Evolutionary conservation across 495 filamentous ascomycete genomes (phyloP).

Genomic region (Neurospora sp.): DNA sequence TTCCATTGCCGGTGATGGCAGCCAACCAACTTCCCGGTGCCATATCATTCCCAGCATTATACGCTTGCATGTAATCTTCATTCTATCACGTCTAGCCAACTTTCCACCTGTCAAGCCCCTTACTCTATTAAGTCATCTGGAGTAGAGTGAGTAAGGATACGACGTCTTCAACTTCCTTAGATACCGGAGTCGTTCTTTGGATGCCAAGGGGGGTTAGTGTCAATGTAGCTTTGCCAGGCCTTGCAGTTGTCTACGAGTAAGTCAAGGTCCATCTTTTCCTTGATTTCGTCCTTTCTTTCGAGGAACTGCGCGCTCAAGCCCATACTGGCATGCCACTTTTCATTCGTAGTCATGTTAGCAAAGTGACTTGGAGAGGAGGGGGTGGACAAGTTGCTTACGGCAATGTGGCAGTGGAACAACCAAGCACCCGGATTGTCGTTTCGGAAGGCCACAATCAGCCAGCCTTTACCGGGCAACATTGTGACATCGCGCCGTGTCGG

Average conservation of each 20-base stretch:
- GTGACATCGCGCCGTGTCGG: constrained; percentile 20
- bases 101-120: neutral
- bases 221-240: constrained; percentile 7
- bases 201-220: neutral
- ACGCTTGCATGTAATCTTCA: neutral
- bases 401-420: constrained; percentile 46
- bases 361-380: neutral
- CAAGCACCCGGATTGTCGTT: constrained; percentile 45
- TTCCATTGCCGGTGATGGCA: neutral
- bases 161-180: neutral
- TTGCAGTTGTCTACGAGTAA: constrained; percentile 8
- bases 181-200: neutral
- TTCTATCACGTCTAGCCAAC: neutral
- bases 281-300: constrained; percentile 17
- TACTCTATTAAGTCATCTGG: neutral
- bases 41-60: neutral
- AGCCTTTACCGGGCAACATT: constrained; percentile 35
- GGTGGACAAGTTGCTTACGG: constrained; percentile 4
- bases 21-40: neutral
- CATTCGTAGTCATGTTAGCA: neutral
- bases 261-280: constrained; percentile 2
- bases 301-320: constrained; percentile 40
- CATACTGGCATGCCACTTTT: constrained; percentile 29
- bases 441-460: constrained; percentile 39
- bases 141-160: neutral